Conservation (phyloP, 2,329 filamentous ascomycete genomes). For the Neofusicoccum sp. region DNA sequence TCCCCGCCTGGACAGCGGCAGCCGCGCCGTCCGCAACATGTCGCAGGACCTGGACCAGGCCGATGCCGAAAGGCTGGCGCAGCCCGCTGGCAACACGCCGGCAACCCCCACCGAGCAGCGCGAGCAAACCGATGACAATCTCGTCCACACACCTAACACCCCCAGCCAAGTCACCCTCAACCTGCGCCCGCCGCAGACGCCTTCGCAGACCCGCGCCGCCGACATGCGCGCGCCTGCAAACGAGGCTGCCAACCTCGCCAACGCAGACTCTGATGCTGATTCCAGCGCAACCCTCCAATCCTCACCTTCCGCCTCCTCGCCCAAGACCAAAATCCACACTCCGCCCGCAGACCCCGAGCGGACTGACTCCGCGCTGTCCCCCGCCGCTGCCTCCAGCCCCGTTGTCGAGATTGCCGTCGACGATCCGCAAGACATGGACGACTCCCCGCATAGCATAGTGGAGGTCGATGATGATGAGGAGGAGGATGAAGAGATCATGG, state of each 20-base stretch:
- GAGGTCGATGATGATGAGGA: conserved; percentile 24
- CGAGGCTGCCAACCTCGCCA: conserved; percentile 6
- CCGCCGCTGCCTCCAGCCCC: conserved; percentile 33
- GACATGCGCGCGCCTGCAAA: neutral
- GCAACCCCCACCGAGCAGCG: conserved; percentile 30
- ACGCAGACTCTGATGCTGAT: conserved; percentile 8
- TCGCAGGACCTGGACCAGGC: conserved; percentile 28
- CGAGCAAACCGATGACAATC: conserved; percentile 27
- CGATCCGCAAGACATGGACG: conserved; percentile 29
- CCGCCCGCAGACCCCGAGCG: neutral
- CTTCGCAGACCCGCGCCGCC: neutral
- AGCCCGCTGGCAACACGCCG: conserved; percentile 22
- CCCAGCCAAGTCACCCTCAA: conserved; percentile 21
- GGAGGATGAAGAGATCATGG: conserved; percentile 23
- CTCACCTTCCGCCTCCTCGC: conserved; percentile 2
- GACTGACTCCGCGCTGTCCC: conserved; percentile 20
- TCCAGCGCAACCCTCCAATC: conserved; percentile 14
- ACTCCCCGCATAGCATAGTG: conserved; percentile 24
- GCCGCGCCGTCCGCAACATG: conserved; percentile 34
- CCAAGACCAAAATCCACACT: conserved; percentile 5
- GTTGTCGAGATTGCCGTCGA: conserved; percentile 43
- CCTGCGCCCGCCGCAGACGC: conserved; percentile 17
- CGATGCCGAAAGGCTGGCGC: conserved; percentile 7
- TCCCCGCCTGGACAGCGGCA: conserved; percentile 45
- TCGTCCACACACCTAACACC: conserved; percentile 23